Evolutionary conservation across 2,329 filamentous ascomycete genomes (phyloP).

Genomic region (Colletotrichum caudatum): DNA sequence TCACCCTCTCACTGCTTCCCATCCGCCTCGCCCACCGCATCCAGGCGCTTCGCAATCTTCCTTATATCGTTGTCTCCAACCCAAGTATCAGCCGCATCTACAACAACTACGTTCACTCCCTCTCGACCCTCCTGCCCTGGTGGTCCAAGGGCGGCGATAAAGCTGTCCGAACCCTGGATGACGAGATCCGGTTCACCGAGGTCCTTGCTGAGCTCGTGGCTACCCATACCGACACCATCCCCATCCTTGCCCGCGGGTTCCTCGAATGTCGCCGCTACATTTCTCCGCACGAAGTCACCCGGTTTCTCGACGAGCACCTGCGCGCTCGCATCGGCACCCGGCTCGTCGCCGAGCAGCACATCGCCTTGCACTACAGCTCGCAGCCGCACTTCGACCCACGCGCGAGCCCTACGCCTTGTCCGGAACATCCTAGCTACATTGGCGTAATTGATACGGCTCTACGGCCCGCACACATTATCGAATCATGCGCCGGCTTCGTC

Average conservation of each 20-base stretch:
- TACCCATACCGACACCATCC: conserved; percentile 95
- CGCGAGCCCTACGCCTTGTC: conserved; percentile 62
- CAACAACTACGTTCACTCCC: conserved; percentile 93
- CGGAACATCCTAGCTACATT: conserved; percentile 77
- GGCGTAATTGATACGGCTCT: conserved; percentile 95
- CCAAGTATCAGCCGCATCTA: conserved; percentile 95
- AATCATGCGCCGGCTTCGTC: conserved; percentile 89
- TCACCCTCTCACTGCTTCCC: conserved; percentile 91
- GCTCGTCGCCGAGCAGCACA: conserved; percentile 95
- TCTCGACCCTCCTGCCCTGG: conserved; percentile 91
- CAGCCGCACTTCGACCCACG: conserved; percentile 76
- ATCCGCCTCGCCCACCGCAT: conserved; percentile 94
- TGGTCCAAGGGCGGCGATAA: conserved; percentile 53
- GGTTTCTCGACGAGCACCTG: conserved; percentile 92
- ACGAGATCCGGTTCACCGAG: conserved; percentile 91
- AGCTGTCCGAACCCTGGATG: conserved; percentile 79
- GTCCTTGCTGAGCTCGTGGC: conserved; percentile 95
- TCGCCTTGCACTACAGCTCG: conserved; percentile 82
- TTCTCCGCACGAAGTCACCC: conserved; percentile 82
- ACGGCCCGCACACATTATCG: conserved; percentile 82
- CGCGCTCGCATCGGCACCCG: conserved; percentile 94
- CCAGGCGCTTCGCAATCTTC: conserved; percentile 90
- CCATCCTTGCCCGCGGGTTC: conserved; percentile 90
- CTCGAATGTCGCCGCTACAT: conserved; percentile 95
- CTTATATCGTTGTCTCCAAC: conserved; percentile 98